Evolutionary conservation across 2,329 filamentous ascomycete genomes (phyloP), one percentile per base, ranked within the genome.

Genomic region (Aureobasidium musti): DNA sequence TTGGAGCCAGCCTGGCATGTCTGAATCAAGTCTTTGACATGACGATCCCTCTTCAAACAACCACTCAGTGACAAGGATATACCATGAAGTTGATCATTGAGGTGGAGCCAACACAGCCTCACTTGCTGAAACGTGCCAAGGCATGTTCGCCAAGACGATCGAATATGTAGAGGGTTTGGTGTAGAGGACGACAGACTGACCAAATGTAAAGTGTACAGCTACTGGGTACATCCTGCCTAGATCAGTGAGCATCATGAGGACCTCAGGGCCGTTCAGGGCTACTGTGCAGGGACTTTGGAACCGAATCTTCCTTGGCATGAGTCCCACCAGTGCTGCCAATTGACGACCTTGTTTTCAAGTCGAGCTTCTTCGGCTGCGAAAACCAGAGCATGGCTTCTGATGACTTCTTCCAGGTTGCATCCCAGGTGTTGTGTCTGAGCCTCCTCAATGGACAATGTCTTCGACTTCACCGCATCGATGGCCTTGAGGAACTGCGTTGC

Each of bases 281-380:
- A 33, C 11, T 41, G 3, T 11, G 17, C 56, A 19, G n/a, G 4
- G 17, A 3, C n/a, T 23, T 23, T 21, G 5, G 4, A 5, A 19
- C 21, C 17, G 45, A 63, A 63, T 11, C 59, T 13, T 30, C 21
- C 21, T n/a, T n/a, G 33, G 59, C 43, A 52, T n/a, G 79, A 77
- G 21, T 37, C 30, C 92, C 92, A 97, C 91, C 92, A 97, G 54
- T 83, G 77, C 50, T 79, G 79, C 88, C 91, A 97, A 71, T 89
- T 83, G 4, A 98, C 79, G 8, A 95, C 88, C 74, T 84, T 87
- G 73, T 84, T 86, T 60, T 84, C 82, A 59, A 81, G 82, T 73
- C 94, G 85, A 5, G 94, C 92, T 72, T 96, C 90, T 78, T 98
- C 95, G 0, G 94, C 95, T 28, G 92, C 93, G 81, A 97, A 99